These are phyloP conservation scores for Helianthus annuus DNA, from an alignment of 129 eudicot genomes.

Conservation along the genomic window HanXRQr2.0-SUNRISE NC_035440.2:52074367-52074866, in stretches of 20 bases:
- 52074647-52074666: not conserved
- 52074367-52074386: constrained; percentile 68
- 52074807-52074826: constrained; percentile 69
- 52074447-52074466: constrained; percentile 46
- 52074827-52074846: constrained; percentile 42
- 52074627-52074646: constrained; percentile 16
- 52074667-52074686: constrained; percentile 36
- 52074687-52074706: constrained; percentile 47
- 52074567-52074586: constrained; percentile 29
- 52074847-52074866: constrained; percentile 50
- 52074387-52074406: constrained; percentile 63
- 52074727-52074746: constrained; percentile 59
- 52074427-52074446: constrained; percentile 53
- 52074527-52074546: constrained; percentile 54
- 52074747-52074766: constrained; percentile 55
- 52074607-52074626: not conserved
- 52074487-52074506: constrained; percentile 50
- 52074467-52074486: constrained; percentile 65
- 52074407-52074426: constrained; percentile 45
- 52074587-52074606: not conserved
- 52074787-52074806: constrained; percentile 52
- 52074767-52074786: constrained; percentile 57
- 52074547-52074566: constrained; percentile 59
- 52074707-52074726: constrained; percentile 59
- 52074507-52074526: constrained; percentile 61